Conservation (phyloP, 352 stramenopile genomes). For the Globisporangium spiculum region DNA sequence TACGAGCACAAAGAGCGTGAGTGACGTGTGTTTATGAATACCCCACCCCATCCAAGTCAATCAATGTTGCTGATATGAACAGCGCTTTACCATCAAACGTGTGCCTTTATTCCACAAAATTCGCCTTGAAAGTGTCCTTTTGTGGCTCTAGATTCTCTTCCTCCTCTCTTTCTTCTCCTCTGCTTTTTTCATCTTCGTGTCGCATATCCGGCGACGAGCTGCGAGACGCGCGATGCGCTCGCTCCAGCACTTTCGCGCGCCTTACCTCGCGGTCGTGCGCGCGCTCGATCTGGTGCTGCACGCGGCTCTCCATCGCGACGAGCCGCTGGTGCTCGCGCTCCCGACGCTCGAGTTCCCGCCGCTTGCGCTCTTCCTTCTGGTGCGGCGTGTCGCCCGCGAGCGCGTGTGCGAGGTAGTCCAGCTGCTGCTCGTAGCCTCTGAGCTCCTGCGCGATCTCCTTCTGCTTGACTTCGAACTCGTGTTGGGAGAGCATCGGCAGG, state of each 20-base stretch:
- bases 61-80: not conserved
- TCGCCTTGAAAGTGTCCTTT: not conserved
- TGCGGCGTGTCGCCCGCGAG: conserved; percentile 63
- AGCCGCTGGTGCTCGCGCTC: conserved; percentile 50
- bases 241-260: conserved; percentile 22
- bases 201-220: conserved; percentile 33
- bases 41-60: not conserved
- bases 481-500: conserved; percentile 16
- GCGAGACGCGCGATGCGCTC: conserved; percentile 33
- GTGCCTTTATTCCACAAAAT: not conserved
- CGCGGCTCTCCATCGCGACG: conserved; percentile 37
- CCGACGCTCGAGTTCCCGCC: conserved; percentile 43
- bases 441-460: conserved; percentile 24
- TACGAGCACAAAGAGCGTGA: not conserved
- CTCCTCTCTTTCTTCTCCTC: not conserved
- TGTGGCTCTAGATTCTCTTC: not conserved
- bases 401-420: conserved; percentile 61
- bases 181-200: not conserved
- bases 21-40: not conserved
- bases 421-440: conserved; percentile 34
- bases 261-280: conserved; percentile 44
- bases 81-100: not conserved
- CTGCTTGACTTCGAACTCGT: conserved; percentile 33
- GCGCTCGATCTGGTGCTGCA: conserved; percentile 52
- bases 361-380: conserved; percentile 50